phyloP scores from a whole-genome alignment of 495 filamentous ascomycete genomes.

The Aspergillus hancockii region DNA sequence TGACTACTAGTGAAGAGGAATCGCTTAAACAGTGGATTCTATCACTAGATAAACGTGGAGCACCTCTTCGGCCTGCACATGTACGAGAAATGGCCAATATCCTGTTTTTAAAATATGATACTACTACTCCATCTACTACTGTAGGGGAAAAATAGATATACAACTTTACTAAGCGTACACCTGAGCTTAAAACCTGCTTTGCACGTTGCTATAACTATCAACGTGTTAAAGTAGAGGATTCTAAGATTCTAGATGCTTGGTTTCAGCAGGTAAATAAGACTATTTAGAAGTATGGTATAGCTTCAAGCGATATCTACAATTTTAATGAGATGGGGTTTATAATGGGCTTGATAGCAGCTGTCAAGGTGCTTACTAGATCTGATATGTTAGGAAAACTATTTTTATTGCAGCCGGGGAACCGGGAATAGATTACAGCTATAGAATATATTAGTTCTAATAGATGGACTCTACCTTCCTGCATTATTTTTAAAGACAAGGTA shows the following conservation, averaged over 20 bases:
- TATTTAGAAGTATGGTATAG: background rate
- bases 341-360: background rate
- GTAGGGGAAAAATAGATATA: no score
- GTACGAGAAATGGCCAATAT: no score
- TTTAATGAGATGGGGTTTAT: background rate
- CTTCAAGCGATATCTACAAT: background rate
- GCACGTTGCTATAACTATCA: no score
- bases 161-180: no score
- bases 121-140: no score
- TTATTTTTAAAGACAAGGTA: background rate
- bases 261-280: background rate
- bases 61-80: no score
- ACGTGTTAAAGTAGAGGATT: background rate
- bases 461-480: background rate
- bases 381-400: background rate
- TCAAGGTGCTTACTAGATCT: background rate
- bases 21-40: no score
- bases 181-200: no score
- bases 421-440: background rate
- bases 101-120: no score
- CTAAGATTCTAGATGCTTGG: background rate
- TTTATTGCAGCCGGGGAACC: background rate
- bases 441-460: background rate
- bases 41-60: no score
- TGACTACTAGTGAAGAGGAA: no score